A percentile compares a stretch with the other conserved stretches of the same genome.
Conservation (phyloP, 148 eudicot genomes). For the Chenopodium quinoa region DNA sequence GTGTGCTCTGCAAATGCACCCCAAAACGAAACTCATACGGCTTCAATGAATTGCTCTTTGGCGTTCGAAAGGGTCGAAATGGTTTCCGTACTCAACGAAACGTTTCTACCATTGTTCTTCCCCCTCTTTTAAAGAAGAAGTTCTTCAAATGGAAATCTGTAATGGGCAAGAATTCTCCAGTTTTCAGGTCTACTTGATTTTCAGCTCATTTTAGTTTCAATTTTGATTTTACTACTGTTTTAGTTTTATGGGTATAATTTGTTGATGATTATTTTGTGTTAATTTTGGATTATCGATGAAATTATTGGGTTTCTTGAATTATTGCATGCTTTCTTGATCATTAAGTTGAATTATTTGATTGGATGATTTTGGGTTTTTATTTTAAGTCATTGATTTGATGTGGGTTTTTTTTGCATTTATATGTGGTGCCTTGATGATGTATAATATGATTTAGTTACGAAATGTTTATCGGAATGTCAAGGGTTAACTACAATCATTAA, state of each 20-base stretch:
- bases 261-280: neutral
- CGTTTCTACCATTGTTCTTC: conserved; percentile 23
- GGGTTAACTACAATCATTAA: too few relatives aligned
- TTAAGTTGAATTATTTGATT: neutral
- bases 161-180: conserved; percentile 28
- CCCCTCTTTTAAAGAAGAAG: conserved; percentile 20
- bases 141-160: conserved; percentile 33
- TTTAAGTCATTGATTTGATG: neutral
- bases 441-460: too few relatives aligned
- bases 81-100: conserved; percentile 20
- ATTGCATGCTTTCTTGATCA: neutral
- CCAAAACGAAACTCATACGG: conserved; percentile 16
- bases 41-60: conserved; percentile 27
- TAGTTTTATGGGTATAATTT: neutral
- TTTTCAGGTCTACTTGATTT: conserved; percentile 33
- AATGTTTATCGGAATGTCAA: too few relatives aligned
- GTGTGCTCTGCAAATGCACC: conserved; percentile 37
- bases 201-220: neutral
- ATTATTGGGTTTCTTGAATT: neutral
- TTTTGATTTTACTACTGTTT: neutral
- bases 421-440: too few relatives aligned
- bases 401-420: neutral
- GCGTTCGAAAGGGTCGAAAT: conserved; percentile 24
- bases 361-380: neutral
- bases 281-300: neutral